Percentiles rank a stretch among this genome's conserved stretches.
Evolutionary conservation across 352 stramenopile species (phyloP).

Genomic region (Aphanomyces euteiches): DNA sequence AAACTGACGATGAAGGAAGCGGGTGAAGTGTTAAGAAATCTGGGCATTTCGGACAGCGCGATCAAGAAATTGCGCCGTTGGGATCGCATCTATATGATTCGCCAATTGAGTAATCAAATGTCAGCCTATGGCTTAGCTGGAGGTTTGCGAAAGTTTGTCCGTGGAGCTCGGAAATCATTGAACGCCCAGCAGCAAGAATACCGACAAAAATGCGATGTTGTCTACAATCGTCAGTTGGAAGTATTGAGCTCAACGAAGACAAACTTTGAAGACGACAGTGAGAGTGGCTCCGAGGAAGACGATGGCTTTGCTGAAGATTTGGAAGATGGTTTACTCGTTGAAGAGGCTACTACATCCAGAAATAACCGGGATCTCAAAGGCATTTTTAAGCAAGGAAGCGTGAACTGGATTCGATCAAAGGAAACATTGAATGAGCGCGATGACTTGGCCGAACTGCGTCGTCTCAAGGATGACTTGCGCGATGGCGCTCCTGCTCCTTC

Average conservation of each 20-base stretch:
- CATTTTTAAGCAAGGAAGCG: too few relatives aligned
- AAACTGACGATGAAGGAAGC: conserved; percentile 86
- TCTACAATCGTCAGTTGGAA: conserved; percentile 82
- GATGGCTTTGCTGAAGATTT: too few relatives aligned
- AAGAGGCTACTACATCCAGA: too few relatives aligned
- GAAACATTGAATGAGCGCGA: too few relatives aligned
- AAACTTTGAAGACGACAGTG: too few relatives aligned
- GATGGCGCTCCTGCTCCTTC: too few relatives aligned
- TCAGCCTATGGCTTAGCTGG: conserved; percentile 66
- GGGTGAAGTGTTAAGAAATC: conserved; percentile 71
- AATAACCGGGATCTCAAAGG: too few relatives aligned
- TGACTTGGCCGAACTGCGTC: conserved; percentile 66
- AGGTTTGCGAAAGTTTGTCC: conserved; percentile 74
- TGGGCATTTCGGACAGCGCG: conserved; percentile 68
- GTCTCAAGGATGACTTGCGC: conserved; percentile 79
- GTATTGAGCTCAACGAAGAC: conserved; percentile 57
- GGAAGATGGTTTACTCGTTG: too few relatives aligned
- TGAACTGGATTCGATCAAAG: too few relatives aligned
- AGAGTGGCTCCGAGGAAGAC: too few relatives aligned
- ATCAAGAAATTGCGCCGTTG: conserved; percentile 79
- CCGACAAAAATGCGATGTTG: conserved; percentile 76
- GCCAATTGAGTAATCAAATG: conserved; percentile 66
- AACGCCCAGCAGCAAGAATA: conserved; percentile 85
- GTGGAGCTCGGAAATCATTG: conserved; percentile 71
- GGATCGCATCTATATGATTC: conserved; percentile 80